Base-by-base conservation (phyloP, 1,284 basidiomycete genomes). In the Naganishia sp. region DNA sequence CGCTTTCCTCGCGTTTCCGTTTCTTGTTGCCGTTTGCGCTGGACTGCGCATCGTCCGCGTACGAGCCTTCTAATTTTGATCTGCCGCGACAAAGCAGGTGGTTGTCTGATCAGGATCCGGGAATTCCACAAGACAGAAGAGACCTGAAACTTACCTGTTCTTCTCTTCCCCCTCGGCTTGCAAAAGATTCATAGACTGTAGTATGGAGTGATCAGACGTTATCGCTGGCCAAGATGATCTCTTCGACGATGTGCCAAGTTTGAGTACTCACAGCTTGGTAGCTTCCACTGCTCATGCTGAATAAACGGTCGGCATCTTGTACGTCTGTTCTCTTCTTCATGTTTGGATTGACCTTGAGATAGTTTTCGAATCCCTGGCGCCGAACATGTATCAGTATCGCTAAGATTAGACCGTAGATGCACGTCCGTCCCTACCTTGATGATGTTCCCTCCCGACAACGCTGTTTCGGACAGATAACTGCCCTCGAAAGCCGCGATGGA, bases 401-500 rank as follows among this genome's bases (percentile, higher is more conserved):
- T 13, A 9, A 3, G 35, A 1, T 10, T 13, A 10, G 35, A 39
- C 2, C 35, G 35, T 39, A 13, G 35, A 13, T 13, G 25, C 3
- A 35, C 21, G n/a, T 13, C 17, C n/a, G 17, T 9, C 56, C 74
- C 41, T 56, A 79, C 79, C 72, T 80, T 81, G 70, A 81, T 79
- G 60, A 81, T 80, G 69, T 81, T 81, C 1, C 80, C 79, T 0
- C 79, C 79, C 7, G 75, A 75, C 2, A 73, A 72, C 1, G 75
- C 75, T 9, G 77, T 78, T 63, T 80, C 79, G 65, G 77, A 76
- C 13, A 83, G 75, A 67, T 83, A 83, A 57, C 80, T 81, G 6
- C 81, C 80, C 67, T 83, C 82, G 66, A 82, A 82, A 1, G 77
- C 76, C 68, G 80, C 81, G 64, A 83, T 82, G 10, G 79, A 78